Evolutionary conservation across 2,329 filamentous ascomycete species (phyloP).

Genomic region (Huntiella decipiens): DNA sequence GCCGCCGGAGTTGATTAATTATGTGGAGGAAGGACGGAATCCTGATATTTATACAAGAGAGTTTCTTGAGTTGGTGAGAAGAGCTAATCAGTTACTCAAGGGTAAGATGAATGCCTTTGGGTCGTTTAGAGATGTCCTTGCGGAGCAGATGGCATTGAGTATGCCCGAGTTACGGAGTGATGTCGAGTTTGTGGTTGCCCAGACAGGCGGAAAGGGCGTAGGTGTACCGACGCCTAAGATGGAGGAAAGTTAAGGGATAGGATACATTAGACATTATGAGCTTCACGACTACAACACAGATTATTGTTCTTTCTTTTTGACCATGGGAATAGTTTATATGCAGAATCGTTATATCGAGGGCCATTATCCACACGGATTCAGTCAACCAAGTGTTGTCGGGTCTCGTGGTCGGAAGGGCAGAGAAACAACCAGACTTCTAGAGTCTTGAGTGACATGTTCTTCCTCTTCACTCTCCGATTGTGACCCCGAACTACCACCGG

Average conservation of each 20-base stretch:
- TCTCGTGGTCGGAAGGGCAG: too few species aligned
- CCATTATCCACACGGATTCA: too few species aligned
- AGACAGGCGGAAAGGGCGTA: conserved; percentile 18
- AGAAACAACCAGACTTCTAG: too few species aligned
- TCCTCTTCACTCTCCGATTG: neutral
- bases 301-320: too few species aligned
- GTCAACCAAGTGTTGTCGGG: too few species aligned
- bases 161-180: conserved; percentile 41
- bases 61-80: conserved; percentile 49
- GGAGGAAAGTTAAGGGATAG: neutral
- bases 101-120: conserved; percentile 45
- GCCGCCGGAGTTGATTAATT: conserved; percentile 44
- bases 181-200: conserved; percentile 29
- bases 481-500: neutral
- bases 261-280: neutral
- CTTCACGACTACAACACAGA: too few species aligned
- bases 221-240: conserved; percentile 2
- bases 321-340: neutral
- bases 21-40: conserved; percentile 53
- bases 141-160: conserved; percentile 34
- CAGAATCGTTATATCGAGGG: too few species aligned
- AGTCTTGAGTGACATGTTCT: neutral
- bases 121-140: conserved; percentile 41
- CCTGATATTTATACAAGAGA: conserved; percentile 58
- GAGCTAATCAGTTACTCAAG: conserved; percentile 46